Evolutionary conservation across 2,329 filamentous ascomycete species (phyloP), one percentile per base, ranked within the genome.

Genomic region (Aspergillus pseudotamarii): DNA sequence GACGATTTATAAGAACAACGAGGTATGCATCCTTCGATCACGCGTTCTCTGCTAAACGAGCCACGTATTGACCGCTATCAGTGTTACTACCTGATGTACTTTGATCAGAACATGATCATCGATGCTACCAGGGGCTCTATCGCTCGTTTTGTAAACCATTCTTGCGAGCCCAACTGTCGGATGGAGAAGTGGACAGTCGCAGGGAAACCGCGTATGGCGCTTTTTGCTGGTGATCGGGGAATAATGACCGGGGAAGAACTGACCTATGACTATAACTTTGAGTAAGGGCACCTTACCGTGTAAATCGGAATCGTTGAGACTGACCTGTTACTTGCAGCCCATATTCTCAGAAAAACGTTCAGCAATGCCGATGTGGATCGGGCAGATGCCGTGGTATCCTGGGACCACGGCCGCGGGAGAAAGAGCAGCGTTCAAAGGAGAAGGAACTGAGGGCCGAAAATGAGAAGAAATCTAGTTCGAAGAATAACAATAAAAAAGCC

Each of bases 71-170:
- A 73, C 57, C 38, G 46, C 32, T 34, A 32, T 48, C 72, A 97
- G 92, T 97, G 93, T 79, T 98, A 97, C 79, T 99, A 99, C 78
- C 84, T 99, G 57, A 99, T 99, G 95, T 93, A 93, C 61, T 97
- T 98, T 75, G 94, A 98, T 75, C 93, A 97, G 78, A 95, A 96
- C 78, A 95, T 98, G 89, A 96, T 98, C 72, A 96, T 99, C 68
- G 95, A 99, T 81, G 95, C 94, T 38, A 97, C 94, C 32, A 93
- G 92, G 61, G 95, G 95, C 72, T 96, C 92, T 68, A 96, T 98
- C 78, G 94, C 95, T 72, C 91, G 95, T 61, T 99, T 99, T 77
- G 94, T 99, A 76, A 99, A 99, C 76, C 95, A 99, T 78, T 97
- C 93, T 21, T 99, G 95, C 80, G 90, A 92, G 62, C 95, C 95